These are phyloP conservation scores for Ophiostoma sp. DNA, from an alignment of 2,329 filamentous ascomycete genomes.

Conservation along the genomic window DNA sequence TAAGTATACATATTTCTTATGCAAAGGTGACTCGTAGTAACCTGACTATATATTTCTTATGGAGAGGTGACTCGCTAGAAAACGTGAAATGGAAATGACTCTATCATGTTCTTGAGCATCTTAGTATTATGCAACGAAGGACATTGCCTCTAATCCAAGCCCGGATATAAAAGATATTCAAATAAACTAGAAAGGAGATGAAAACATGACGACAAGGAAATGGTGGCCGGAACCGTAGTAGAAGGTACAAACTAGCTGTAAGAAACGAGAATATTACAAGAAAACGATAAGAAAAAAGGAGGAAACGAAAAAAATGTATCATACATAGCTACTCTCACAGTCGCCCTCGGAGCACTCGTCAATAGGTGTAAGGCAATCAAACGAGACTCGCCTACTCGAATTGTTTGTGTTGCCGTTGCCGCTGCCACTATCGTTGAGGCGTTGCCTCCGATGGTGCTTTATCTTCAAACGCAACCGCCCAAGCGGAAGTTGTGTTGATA, in stretches of 20 bases:
- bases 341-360: slow-evolving; percentile 6
- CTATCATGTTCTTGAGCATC: neutral
- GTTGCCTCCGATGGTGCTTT: neutral
- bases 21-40: neutral
- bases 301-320: neutral
- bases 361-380: neutral
- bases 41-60: neutral
- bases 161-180: neutral
- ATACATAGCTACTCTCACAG: neutral
- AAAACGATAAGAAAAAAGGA: neutral
- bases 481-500: neutral
- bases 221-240: neutral
- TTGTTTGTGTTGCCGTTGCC: neutral
- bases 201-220: neutral
- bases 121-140: neutral
- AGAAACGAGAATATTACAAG: neutral
- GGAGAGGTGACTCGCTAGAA: neutral
- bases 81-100: neutral
- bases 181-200: neutral
- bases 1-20: too few species aligned
- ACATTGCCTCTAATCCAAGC: neutral
- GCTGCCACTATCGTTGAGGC: neutral
- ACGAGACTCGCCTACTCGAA: neutral
- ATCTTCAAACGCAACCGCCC: neutral
- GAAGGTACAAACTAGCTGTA: neutral